phyloP scores from a whole-genome alignment of 805 yeast genomes.

The Wickerhamiella slavikovae region DNA sequence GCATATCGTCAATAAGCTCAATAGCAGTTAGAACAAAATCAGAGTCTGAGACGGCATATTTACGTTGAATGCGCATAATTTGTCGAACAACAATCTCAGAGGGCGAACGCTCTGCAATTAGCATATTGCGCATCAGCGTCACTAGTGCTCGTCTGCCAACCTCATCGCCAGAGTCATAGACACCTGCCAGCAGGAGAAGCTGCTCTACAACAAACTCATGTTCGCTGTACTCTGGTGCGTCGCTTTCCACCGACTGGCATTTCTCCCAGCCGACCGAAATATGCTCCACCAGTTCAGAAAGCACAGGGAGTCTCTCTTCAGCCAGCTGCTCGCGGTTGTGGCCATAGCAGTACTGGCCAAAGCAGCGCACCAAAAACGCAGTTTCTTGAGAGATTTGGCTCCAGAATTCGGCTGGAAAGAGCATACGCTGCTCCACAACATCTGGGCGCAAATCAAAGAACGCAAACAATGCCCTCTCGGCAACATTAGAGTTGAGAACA shows the following conservation, averaged over 20 bases:
- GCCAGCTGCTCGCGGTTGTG: slow-evolving; percentile 31
- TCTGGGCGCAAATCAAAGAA: slow-evolving; percentile 47
- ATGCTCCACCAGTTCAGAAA: slow-evolving; percentile 43
- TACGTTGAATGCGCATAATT: slow-evolving; percentile 44
- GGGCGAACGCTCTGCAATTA: slow-evolving; percentile 34
- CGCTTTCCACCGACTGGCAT: slow-evolving; percentile 11
- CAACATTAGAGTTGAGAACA: slow-evolving; percentile 44
- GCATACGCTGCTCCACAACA: slow-evolving; percentile 29
- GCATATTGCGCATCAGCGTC: slow-evolving; percentile 26
- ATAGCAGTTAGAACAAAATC: slow-evolving; percentile 69
- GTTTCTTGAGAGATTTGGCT: slow-evolving; percentile 48
- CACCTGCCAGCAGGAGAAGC: slow-evolving; percentile 40
- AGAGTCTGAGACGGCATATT: slow-evolving; percentile 53
- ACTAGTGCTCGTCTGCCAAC: slow-evolving; percentile 68
- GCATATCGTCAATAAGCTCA: slow-evolving; percentile 71
- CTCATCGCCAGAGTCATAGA: slow-evolving; percentile 77
- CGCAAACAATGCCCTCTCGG: slow-evolving; percentile 43
- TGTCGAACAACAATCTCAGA: slow-evolving; percentile 24
- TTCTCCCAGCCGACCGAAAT: slow-evolving; percentile 35
- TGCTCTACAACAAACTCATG: slow-evolving; percentile 51
- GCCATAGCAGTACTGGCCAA: slow-evolving; percentile 41
- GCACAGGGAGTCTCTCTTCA: slow-evolving; percentile 60
- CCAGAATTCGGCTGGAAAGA: slow-evolving; percentile 52
- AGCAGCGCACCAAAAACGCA: slow-evolving; percentile 49
- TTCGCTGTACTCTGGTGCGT: slow-evolving; percentile 30